These are phyloP conservation scores for Cornus suecica DNA, from an alignment of 148 eudicot genomes.

Conservation along the genomic window DNA sequence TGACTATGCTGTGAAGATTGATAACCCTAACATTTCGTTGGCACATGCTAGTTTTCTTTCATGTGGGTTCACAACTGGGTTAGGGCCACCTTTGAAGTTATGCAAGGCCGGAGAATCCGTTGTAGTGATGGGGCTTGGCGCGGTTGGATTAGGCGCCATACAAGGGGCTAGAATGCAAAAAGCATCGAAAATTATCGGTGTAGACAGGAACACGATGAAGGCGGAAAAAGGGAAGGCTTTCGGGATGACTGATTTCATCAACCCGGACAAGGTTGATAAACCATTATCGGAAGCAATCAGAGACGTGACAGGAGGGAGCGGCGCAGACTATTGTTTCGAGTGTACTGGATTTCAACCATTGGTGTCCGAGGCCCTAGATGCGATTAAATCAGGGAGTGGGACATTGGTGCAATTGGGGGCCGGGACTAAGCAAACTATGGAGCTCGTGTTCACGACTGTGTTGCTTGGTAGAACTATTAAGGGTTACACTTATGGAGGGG, in stretches of 20 bases:
- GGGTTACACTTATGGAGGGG: slow-evolving; percentile 20
- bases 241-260: slow-evolving; percentile 14
- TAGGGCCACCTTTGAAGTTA: slow-evolving; percentile 11
- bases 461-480: slow-evolving; percentile 21
- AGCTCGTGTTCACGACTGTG: slow-evolving; percentile 11
- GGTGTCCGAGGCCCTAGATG: slow-evolving; percentile 10
- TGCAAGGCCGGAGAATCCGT: slow-evolving; percentile 3
- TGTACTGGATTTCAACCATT: slow-evolving; percentile 6
- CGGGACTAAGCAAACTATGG: slow-evolving; percentile 12
- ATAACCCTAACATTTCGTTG: neutral
- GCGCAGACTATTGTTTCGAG: slow-evolving; percentile 8
- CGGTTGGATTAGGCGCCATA: slow-evolving; percentile 12
- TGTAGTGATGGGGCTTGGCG: slow-evolving; percentile 10
- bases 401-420: slow-evolving; percentile 18
- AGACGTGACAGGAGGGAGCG: neutral
- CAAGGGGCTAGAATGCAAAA: slow-evolving; percentile 11
- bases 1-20: slow-evolving; percentile 7
- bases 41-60: slow-evolving; percentile 13
- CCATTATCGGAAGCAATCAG: neutral
- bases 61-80: slow-evolving; percentile 14
- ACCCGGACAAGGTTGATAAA: neutral
- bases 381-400: slow-evolving; percentile 8
- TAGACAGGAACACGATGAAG: neutral
- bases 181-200: slow-evolving; percentile 12
- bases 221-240: neutral